Evolutionary conservation across 2,329 filamentous ascomycete genomes (phyloP).

Genomic region (Stachybotrys chlorohalonatus): DNA sequence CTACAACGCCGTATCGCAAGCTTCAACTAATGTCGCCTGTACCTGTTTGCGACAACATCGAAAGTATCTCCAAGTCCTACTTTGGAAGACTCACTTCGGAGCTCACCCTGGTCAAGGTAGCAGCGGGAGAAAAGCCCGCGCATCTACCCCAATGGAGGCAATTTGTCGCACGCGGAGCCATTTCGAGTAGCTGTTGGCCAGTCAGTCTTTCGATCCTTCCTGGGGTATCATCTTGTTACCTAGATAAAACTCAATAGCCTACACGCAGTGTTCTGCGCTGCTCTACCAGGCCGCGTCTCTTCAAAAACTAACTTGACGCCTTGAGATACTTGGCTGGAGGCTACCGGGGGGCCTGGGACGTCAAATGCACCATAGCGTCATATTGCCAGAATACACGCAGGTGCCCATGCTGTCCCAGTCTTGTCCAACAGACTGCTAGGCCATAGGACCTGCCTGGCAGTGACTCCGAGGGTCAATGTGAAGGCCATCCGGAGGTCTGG

Average conservation of each 20-base stretch:
- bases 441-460: too few species aligned
- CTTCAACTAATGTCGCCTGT: too few species aligned
- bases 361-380: conserved; percentile 1
- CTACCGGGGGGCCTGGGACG: too few species aligned
- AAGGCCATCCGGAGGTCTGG: background rate
- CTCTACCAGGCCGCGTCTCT: too few species aligned
- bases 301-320: background rate
- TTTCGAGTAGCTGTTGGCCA: background rate
- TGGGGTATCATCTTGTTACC: too few species aligned
- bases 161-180: background rate
- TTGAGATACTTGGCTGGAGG: background rate
- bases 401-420: background rate
- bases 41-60: background rate
- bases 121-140: background rate
- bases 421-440: too few species aligned
- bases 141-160: background rate
- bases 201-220: background rate
- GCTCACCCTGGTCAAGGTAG: background rate
- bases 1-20: too few species aligned
- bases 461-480: too few species aligned
- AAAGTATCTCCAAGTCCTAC: background rate
- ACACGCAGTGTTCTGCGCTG: too few species aligned
- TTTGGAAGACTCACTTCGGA: background rate
- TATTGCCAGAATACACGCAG: background rate
- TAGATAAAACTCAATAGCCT: too few species aligned